Evolutionary conservation across 1,284 basidiomycete species (phyloP), one percentile per base, ranked within the genome.

Genomic region (Puccinia hordei): DNA sequence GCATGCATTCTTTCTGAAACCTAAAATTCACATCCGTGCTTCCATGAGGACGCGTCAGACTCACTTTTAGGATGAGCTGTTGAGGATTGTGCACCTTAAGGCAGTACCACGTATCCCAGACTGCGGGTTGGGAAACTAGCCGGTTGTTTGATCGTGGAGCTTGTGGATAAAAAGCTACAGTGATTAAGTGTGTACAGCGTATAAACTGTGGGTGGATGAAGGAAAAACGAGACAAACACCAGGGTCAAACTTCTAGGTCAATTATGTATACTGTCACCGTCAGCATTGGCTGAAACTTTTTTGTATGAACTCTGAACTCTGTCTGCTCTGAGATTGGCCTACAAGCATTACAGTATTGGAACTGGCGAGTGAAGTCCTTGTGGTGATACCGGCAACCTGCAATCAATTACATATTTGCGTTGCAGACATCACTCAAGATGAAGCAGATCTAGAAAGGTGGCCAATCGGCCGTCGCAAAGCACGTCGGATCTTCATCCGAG

Each of bases 61-160:
- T 27, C 55, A 57, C 24, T 57, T 57, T 5, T 57, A n/a, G 22
- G 55, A 57, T 57, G n/a, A 57, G 55, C 55, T n/a, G n/a, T 57
- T 41, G 24, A 57, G 55, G 55, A 57, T 57, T 57, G 55, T n/a
- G 19, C n/a, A 22, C 24, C 55, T 27, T 1, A 57, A 57, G n/a
- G n/a, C 3, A 57, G n/a, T 41, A 41, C 12, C 6, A 41, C 12
- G n/a, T 41, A 41, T 41, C 38, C 24, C 55, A n/a, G 12, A 57
- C 55, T 57, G 17, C 55, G 55, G 55, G n/a, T 13, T 57, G 55
- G 22, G 55, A 24, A 57, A 24, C 55, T 57, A n/a, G 24, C 19
- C 22, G 55, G 55, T 57, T 6, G 55, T 22, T 57, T 57, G 24
- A 57, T 27, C 17, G 38, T 24, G 24, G 24, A 57, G 55, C 55